Conservation (phyloP, 805 yeast genomes). For the Barnettozyma pratensis region DNA sequence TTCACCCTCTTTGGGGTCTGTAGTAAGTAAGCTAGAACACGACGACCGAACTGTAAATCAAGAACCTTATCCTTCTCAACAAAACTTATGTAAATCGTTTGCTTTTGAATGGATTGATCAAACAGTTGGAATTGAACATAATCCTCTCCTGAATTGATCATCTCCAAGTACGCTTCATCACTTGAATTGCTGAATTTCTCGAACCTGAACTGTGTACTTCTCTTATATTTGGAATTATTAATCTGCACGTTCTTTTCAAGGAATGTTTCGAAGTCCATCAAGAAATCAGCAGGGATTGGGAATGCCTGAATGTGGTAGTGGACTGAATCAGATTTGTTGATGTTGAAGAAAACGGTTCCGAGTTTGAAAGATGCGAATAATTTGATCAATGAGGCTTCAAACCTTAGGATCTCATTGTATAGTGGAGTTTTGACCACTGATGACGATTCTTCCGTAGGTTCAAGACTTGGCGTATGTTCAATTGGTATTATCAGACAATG, state of each 20-base stretch:
- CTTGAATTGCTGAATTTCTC: conserved; percentile 23
- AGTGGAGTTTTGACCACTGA: conserved; percentile 27
- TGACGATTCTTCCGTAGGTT: conserved; percentile 18
- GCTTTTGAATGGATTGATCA: conserved; percentile 27
- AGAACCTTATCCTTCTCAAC: conserved; percentile 34
- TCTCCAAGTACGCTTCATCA: conserved; percentile 24
- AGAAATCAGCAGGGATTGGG: conserved; percentile 51
- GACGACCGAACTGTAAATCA: conserved; percentile 81
- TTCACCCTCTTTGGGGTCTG: conserved; percentile 55
- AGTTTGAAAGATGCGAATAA: conserved; percentile 41
- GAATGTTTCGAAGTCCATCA: conserved; percentile 38
- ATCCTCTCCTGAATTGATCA: conserved; percentile 24
- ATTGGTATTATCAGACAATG: conserved; percentile 81
- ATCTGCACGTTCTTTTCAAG: conserved; percentile 38
- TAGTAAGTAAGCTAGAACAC: conserved; percentile 63
- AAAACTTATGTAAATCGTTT: conserved; percentile 27
- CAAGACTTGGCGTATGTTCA: conserved; percentile 54
- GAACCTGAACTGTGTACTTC: conserved; percentile 42
- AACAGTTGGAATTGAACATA: conserved; percentile 30
- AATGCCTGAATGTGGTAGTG: conserved; percentile 77
- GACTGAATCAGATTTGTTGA: conserved; percentile 56
- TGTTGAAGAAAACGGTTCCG: conserved; percentile 62
- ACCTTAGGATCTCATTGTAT: conserved; percentile 41
- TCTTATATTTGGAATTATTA: conserved; percentile 44
- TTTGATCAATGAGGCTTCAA: conserved; percentile 41